phyloP scores from a whole-genome alignment of 1,284 basidiomycete genomes.

The Ustilago shanxiensis region DNA sequence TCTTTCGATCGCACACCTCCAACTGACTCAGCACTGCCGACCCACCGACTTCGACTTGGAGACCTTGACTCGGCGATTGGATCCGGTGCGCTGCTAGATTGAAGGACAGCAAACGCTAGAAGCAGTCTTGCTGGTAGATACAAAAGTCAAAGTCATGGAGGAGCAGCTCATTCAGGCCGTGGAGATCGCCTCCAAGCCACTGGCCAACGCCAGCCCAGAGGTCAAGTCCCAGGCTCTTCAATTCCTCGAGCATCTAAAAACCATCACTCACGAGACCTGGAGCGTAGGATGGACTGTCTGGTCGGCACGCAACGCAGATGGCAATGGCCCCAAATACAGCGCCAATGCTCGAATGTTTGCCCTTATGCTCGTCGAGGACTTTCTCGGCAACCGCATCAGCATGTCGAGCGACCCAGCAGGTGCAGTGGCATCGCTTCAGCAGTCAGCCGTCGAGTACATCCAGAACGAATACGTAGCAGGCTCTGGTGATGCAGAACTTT shows the following conservation, averaged over 20 bases:
- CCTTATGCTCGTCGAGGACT: conserved; percentile 85
- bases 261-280: conserved; percentile 82
- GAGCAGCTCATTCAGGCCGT: conserved; percentile 83
- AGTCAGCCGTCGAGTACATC: conserved; percentile 63
- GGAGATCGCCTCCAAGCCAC: conserved; percentile 83
- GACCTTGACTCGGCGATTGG: not conserved
- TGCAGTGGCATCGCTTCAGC: conserved; percentile 64
- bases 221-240: conserved; percentile 81
- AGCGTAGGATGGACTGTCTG: conserved; percentile 71
- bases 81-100: not conserved
- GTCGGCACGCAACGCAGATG: conserved; percentile 72
- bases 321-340: conserved; percentile 77
- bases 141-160: conserved; percentile 56
- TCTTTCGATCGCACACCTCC: not conserved
- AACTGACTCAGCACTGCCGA: not conserved
- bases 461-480: conserved; percentile 65
- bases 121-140: not conserved
- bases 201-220: conserved; percentile 72
- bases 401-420: conserved; percentile 49
- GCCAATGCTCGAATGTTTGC: conserved; percentile 85
- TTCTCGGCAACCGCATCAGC: conserved; percentile 78
- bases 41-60: not conserved
- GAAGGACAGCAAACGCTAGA: not conserved
- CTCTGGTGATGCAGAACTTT: conserved; percentile 56
- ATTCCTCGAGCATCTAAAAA: conserved; percentile 81